Conservation (phyloP, 2,329 filamentous ascomycete genomes). For the Stemphylium lycopersici region DNA sequence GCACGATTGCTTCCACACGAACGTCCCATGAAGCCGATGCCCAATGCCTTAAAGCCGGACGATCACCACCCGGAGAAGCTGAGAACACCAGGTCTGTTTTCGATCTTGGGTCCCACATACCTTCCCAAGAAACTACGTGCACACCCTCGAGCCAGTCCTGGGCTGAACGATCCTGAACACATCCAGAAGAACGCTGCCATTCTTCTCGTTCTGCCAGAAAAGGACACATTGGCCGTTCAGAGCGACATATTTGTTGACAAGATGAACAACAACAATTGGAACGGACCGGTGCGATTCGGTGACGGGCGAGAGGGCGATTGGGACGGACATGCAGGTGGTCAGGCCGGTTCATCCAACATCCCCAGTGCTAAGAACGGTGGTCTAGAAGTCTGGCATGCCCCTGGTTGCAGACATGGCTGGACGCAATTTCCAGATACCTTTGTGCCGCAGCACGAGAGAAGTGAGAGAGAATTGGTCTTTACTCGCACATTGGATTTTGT, state of each 20-base stretch:
- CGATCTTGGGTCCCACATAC: constrained; percentile 51
- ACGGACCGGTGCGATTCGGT: constrained; percentile 43
- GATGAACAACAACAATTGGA: constrained; percentile 43
- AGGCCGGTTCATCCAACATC: constrained; percentile 18
- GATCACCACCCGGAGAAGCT: constrained; percentile 38
- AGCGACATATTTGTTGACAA: constrained; percentile 53
- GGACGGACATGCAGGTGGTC: constrained; percentile 32
- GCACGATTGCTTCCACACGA: constrained; percentile 50
- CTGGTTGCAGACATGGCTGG: constrained; percentile 49
- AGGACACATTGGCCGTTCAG: constrained; percentile 51
- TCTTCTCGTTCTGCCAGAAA: constrained; percentile 51
- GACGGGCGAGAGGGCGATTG: constrained; percentile 42
- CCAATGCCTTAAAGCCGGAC: constrained; percentile 42
- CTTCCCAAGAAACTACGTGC: constrained; percentile 46
- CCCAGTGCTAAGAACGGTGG: constrained; percentile 36
- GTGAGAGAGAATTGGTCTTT: constrained; percentile 47
- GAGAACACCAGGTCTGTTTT: constrained; percentile 45
- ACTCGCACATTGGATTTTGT: constrained; percentile 46
- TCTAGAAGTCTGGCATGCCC: constrained; percentile 49
- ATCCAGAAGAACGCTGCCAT: constrained; percentile 50
- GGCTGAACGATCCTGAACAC: constrained; percentile 41
- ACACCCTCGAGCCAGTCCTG: constrained; percentile 51
- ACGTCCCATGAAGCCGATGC: constrained; percentile 45
- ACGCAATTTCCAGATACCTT: constrained; percentile 51
- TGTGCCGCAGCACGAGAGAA: constrained; percentile 47